phyloP scores from a whole-genome alignment of 805 yeast species.

The Kodamaea nitidulidarum region DNA sequence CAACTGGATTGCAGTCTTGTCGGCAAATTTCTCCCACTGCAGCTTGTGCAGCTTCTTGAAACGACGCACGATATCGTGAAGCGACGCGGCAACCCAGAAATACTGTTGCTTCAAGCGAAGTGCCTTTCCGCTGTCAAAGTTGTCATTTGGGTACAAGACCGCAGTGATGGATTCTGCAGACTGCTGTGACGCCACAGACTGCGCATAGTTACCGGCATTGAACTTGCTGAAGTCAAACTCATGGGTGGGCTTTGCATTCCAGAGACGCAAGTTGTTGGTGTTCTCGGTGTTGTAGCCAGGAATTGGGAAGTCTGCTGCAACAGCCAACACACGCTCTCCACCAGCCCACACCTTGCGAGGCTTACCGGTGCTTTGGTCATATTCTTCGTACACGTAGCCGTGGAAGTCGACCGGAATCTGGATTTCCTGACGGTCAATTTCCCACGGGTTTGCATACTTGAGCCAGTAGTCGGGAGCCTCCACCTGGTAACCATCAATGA shows the following conservation, averaged over 20 bases:
- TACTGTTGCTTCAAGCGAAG: conserved; percentile 91
- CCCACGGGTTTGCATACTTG: conserved; percentile 89
- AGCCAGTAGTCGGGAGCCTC: conserved; percentile 96
- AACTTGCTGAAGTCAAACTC: conserved; percentile 90
- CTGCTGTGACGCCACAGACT: conserved; percentile 80
- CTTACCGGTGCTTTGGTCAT: conserved; percentile 51
- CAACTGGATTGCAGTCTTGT: conserved; percentile 84
- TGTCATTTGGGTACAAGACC: conserved; percentile 90
- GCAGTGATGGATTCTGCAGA: conserved; percentile 90
- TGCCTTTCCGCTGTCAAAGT: conserved; percentile 87
- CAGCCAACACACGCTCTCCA: conserved; percentile 85
- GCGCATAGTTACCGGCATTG: conserved; percentile 85
- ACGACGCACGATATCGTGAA: conserved; percentile 86
- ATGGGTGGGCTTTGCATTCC: conserved; percentile 86
- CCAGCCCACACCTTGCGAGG: conserved; percentile 73
- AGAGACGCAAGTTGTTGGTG: conserved; percentile 83
- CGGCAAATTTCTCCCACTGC: conserved; percentile 81
- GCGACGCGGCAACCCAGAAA: conserved; percentile 94
- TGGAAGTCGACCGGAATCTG: conserved; percentile 88
- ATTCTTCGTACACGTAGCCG: conserved; percentile 65
- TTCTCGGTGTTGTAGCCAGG: conserved; percentile 83
- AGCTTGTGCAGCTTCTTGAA: conserved; percentile 69
- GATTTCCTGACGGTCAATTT: conserved; percentile 79
- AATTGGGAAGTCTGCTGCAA: conserved; percentile 87
- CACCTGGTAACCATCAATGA: conserved; percentile 88